Conservation (phyloP, 768 basidiomycete genomes). For the Clitopilus hobsonii region DNA sequence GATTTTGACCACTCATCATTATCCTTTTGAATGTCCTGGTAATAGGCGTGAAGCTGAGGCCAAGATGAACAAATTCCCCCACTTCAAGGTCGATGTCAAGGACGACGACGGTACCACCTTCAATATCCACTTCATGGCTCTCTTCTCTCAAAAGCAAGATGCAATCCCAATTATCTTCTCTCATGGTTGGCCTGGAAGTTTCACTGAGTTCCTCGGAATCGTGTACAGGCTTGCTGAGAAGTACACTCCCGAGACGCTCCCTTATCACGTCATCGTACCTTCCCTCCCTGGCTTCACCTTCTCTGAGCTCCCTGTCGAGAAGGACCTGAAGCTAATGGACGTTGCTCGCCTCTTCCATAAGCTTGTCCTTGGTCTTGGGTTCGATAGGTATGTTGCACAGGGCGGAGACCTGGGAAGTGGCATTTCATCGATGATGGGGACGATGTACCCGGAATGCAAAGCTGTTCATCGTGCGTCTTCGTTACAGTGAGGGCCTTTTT, state of each 20-base stretch:
- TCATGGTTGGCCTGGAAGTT: background rate
- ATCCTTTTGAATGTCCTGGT: no score
- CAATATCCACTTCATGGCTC: background rate
- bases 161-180: background rate
- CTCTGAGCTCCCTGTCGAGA: background rate
- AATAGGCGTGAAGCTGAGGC: background rate
- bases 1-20: background rate
- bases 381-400: background rate
- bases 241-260: background rate
- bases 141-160: background rate
- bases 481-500: background rate
- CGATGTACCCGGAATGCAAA: background rate
- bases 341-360: background rate
- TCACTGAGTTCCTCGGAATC: background rate
- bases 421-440: background rate
- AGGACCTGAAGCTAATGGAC: background rate
- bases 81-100: background rate
- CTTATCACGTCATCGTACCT: background rate
- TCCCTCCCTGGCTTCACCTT: background rate
- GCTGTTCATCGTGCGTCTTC: background rate
- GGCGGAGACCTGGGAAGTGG: background rate
- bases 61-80: background rate
- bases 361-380: background rate
- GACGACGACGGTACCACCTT: background rate
- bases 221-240: background rate